A percentile compares a stretch with the other conserved stretches of the same genome.
Conservation (phyloP, 805 yeast genomes). For the Ogataea wickerhamii region DNA sequence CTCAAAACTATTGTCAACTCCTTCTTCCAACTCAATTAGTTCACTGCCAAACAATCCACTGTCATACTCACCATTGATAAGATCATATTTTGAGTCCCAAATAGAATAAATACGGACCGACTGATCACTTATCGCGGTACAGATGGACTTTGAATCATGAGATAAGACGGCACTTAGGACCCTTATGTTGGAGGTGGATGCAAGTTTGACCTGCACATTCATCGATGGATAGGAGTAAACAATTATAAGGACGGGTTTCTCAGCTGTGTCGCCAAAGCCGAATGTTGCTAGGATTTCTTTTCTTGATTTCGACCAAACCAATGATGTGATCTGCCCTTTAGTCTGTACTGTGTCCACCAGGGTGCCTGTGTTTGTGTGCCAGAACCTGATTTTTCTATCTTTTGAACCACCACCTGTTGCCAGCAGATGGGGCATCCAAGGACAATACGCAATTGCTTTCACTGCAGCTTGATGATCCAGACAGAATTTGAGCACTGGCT, state of each 20-base stretch:
- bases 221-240: conserved; percentile 69
- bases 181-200: conserved; percentile 49
- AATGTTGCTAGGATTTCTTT: conserved; percentile 74
- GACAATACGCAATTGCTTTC: conserved; percentile 86
- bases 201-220: conserved; percentile 45
- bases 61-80: conserved; percentile 27
- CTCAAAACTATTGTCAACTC: conserved; percentile 35
- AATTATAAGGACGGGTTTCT: conserved; percentile 48
- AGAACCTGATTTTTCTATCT: conserved; percentile 75
- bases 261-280: conserved; percentile 62
- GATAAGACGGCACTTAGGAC: conserved; percentile 65
- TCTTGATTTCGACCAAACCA: conserved; percentile 66
- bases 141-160: conserved; percentile 58
- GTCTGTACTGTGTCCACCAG: conserved; percentile 54
- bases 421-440: conserved; percentile 75
- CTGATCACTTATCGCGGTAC: conserved; percentile 76
- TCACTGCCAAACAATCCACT: conserved; percentile 52
- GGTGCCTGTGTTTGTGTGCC: conserved; percentile 84
- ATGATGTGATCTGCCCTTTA: conserved; percentile 71
- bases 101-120: conserved; percentile 70
- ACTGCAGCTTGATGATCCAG: conserved; percentile 82
- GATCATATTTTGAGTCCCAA: conserved; percentile 53
- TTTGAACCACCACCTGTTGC: conserved; percentile 92
- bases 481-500: conserved; percentile 44
- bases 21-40: conserved; percentile 57